These are phyloP conservation scores for Pseudogymnoascus sp. DNA, from an alignment of 2,329 filamentous ascomycete species.

Conservation along the genomic window DNA sequence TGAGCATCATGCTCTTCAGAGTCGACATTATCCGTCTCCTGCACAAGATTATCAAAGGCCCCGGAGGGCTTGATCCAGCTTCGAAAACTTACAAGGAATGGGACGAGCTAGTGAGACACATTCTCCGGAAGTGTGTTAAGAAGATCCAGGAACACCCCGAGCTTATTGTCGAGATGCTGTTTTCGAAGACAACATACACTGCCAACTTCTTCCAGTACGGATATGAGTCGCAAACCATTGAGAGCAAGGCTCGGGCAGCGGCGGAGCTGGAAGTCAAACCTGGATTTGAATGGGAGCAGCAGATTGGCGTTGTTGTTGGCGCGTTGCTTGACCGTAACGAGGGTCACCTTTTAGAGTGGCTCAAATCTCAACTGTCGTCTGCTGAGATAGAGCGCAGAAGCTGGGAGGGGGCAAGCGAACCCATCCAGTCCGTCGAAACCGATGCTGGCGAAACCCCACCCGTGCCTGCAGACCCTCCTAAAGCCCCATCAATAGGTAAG, in stretches of 20 bases:
- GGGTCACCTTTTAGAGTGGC: slow-evolving; percentile 69
- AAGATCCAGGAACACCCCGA: slow-evolving; percentile 82
- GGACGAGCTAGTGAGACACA: slow-evolving; percentile 80
- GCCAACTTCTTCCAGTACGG: slow-evolving; percentile 87
- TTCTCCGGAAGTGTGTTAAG: slow-evolving; percentile 73
- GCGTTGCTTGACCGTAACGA: slow-evolving; percentile 75
- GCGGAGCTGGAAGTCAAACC: slow-evolving; percentile 79
- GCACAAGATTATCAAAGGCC: slow-evolving; percentile 86
- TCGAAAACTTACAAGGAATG: slow-evolving; percentile 74
- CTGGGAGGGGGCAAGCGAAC: slow-evolving; percentile 68
- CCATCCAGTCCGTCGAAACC: slow-evolving; percentile 41
- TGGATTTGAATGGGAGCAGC: slow-evolving; percentile 54
- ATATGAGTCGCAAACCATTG: slow-evolving; percentile 69
- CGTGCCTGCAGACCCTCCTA: slow-evolving; percentile 28
- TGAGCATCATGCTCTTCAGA: slow-evolving; percentile 80
- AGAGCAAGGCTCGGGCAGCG: slow-evolving; percentile 59
- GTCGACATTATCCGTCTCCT: slow-evolving; percentile 86
- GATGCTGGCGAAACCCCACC: slow-evolving; percentile 26
- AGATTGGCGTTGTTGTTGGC: slow-evolving; percentile 71
- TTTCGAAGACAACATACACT: slow-evolving; percentile 81
- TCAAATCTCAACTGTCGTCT: slow-evolving; percentile 62
- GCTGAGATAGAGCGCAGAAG: slow-evolving; percentile 66
- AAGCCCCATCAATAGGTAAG: slow-evolving; percentile 48
- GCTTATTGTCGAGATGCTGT: slow-evolving; percentile 83
- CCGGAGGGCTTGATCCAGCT: slow-evolving; percentile 62